phyloP scores from a whole-genome alignment of 129 eudicot genomes.

The Chrysanthemum seticuspe region DNA sequence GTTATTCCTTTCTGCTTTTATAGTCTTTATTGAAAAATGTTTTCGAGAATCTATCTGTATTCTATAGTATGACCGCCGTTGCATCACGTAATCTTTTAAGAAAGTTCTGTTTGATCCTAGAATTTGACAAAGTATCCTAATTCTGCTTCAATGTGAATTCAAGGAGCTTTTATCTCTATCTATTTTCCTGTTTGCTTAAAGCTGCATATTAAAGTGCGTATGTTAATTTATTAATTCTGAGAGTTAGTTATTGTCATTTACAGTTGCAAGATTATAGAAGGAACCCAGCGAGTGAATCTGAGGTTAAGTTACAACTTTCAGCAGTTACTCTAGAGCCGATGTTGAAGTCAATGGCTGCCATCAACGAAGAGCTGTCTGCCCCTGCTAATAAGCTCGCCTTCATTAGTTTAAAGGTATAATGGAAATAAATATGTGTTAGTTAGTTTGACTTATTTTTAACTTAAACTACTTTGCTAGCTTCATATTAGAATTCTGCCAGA shows the following conservation, averaged over 20 bases:
- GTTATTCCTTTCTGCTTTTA: slow-evolving; percentile 1
- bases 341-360: slow-evolving; percentile 94
- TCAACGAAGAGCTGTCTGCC: slow-evolving; percentile 78
- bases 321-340: slow-evolving; percentile 77
- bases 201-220: not conserved
- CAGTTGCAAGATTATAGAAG: slow-evolving; percentile 90
- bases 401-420: slow-evolving; percentile 77
- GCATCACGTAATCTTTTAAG: too few species aligned
- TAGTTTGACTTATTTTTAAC: not conserved
- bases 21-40: not conserved
- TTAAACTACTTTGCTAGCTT: not conserved
- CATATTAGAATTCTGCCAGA: not conserved
- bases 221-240: slow-evolving; percentile 8
- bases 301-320: slow-evolving; percentile 88
- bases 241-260: slow-evolving; percentile 23
- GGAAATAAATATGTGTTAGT: slow-evolving; percentile 8
- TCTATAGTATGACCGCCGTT: too few species aligned
- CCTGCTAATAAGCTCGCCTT: slow-evolving; percentile 82
- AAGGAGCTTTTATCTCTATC: slow-evolving; percentile 5
- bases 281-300: slow-evolving; percentile 70
- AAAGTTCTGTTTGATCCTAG: not conserved
- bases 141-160: not conserved
- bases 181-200: slow-evolving; percentile 3
- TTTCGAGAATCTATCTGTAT: too few species aligned
- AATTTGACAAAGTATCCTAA: not conserved